Evolutionary conservation across 2,329 filamentous ascomycete species (phyloP), one percentile per base, ranked within the genome.

Genomic region (Beauveria caledonica): DNA sequence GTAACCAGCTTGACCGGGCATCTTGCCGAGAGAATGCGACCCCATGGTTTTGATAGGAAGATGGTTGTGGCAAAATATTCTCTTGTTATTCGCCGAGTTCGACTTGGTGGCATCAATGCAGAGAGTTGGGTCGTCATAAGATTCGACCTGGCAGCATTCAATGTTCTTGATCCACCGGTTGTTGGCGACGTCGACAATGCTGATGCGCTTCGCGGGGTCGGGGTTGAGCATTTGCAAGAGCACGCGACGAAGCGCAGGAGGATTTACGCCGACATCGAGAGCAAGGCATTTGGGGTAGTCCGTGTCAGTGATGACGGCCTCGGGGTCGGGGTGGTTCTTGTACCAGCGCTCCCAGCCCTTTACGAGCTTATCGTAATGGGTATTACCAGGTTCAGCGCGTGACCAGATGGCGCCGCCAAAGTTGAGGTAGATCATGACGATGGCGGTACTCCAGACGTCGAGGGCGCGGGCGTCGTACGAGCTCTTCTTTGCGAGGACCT

Each of bases 361-460:
- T 56, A 85, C 77, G 63, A 91, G 84, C 40, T 80, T 77, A 57
- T 83, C 80, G 74, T 90, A 94, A 65, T 83, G 80, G n/a, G 70
- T 69, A 63, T 81, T 77, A 60, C 70, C 80, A 66, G 58, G 71
- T 61, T 84, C 83, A 1, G 90, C 89, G 64, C 84, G 84, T 55
- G 82, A 78, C 92, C 91, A 96, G 8, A 92, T 82, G 50, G 83
- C 86, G 23, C 85, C 89, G 48, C 84, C 83, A 68, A 88, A 89
- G 44, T 83, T 84, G 64, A 96, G 83, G 63, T 88, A 86, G 62
- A 96, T 77, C 80, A 90, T 93, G 65, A 94, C 87, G 61, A 96
- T 86, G 25, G 87, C 92, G 55, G 88, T 88, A 59, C 88, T 88
- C 92, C 92, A 96, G 13, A 95, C 87, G 68, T 96, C 92, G 13